Evolutionary conservation across 352 stramenopile genomes (phyloP), one percentile per base, ranked within the genome.

Genomic region (Globisporangium nagaii): DNA sequence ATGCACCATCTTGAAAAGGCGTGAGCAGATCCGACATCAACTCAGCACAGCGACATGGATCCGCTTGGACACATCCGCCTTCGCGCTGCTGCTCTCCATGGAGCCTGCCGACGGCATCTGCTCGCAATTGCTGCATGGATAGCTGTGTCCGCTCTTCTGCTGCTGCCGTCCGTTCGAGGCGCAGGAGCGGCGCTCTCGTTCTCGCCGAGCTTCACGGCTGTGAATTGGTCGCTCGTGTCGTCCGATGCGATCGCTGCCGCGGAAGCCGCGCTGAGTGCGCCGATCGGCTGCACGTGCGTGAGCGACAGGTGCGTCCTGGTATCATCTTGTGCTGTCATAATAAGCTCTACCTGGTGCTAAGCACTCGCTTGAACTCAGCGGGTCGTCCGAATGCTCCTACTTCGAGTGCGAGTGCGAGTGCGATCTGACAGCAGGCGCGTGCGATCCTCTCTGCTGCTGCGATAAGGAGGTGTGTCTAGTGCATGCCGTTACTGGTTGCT

Each of bases 371-470:
- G 22, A 3, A 20, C 10, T 1, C 43, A 60, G 50, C 42, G 24
- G 24, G 51, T 62, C 59, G 20, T 46, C 24, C 19, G 46, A 15
- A 6, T 81, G 71, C 24, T 13, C 37, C 24, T 78, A 66, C 63
- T 82, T 74, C 31, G 66, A 79, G 27, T 82, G 68, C 28, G 24
- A 45, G 30, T 82, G 71, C 39, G 53, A 62, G 28, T 82, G 71
- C 43, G 71, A 82, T 24, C 44, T 82, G 48, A 82, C 71, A 6
- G 71, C 71, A 8, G 68, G 68, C 0, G 63, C 60, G 0, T 82
- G 71, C 15, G 71, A 82, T 47, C 46, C 68, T 10, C 68, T 79
- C 49, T 82, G 68, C 63, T 82, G 71, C 66, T 82, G 71, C 25
- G 71, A 82, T 17, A 37, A 24, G 6, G 71, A 82, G 63, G 71